Base-by-base conservation (phyloP, 2,329 filamentous ascomycete species). In the Stagonosporopsis cucurbitacearum region DNA sequence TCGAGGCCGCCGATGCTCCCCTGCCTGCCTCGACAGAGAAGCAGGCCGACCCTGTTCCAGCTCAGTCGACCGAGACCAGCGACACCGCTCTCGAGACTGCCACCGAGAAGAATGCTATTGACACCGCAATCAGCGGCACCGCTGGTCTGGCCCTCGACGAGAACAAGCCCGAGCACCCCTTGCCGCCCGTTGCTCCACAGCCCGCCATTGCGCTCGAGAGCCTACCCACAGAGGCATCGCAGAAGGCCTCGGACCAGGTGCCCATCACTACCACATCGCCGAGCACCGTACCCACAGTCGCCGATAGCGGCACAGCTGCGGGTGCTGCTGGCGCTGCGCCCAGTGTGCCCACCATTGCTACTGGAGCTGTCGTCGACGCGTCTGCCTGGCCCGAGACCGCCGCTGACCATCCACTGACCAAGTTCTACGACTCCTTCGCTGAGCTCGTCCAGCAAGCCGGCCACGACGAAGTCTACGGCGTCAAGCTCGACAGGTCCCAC, bases 381-480 rank as follows among this genome's bases (percentile, higher is more conserved):
- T 65, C 63, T 11, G 39, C 56, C 22, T 78, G 76, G 76, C 76
- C 75, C 23, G 70, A 74, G 19, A 73, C 74, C 12, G 28, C 63
- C 4, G 63, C 70, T 40, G 72, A 77, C 9, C 76, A 75, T 60
- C 76, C 73, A 12, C 78, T 91, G 30, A 74, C 76, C 47, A 79
- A 84, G 58, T 81, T 92, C 60, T 84, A 86, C 58, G 79, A 80
- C 9, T 80, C 80, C 26, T 80, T 93, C 30, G 77, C 83, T 6
- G 75, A 80, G 6, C 84, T 92, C 57, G 75, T 87, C 57, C 77
- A 79, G 44, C 79, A 82, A 56, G 79, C 84, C 47, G 81, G 78
- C 15, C 83, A 96, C 76, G 78, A 79, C 47, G 92, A 97, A 81
- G 90, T 97, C 83, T 98, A 93, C 86, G 93, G 93, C 44, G 86